A percentile compares a stretch with the other conserved stretches of the same genome.
These are phyloP conservation scores for Alternaria infectoria DNA, from an alignment of 2,329 filamentous ascomycete genomes.

Conservation along the genomic window DNA sequence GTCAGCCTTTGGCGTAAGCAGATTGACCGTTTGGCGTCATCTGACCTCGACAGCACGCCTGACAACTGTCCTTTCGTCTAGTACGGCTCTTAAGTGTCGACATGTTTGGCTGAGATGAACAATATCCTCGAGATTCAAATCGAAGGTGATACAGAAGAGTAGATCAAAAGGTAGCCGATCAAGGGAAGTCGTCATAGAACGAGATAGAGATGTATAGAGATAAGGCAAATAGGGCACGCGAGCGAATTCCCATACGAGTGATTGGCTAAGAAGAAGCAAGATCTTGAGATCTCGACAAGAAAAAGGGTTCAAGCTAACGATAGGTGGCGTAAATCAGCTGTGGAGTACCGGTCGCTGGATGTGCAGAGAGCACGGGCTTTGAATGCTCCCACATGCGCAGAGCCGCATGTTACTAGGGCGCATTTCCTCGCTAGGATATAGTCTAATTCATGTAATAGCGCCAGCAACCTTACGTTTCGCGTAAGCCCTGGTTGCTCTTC, in stretches of 20 bases:
- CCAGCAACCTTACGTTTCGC: accelerated
- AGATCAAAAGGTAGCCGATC: conserved; percentile 68
- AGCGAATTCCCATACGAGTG: background rate
- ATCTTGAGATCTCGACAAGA: background rate
- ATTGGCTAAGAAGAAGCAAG: background rate
- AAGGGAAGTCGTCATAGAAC: conserved; percentile 43
- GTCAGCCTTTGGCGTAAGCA: conserved; percentile 14
- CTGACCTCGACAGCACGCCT: conserved; percentile 65
- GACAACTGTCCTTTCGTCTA: conserved; percentile 63
- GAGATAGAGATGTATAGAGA: background rate
- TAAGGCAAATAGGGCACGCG: background rate
- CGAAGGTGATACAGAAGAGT: conserved; percentile 63
- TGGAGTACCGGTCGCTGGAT: background rate
- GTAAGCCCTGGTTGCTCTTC: background rate
- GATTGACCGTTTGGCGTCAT: background rate
- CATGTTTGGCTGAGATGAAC: conserved; percentile 63
- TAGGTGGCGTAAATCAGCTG: background rate
- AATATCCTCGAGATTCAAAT: conserved; percentile 64
- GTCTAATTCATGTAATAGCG: background rate
- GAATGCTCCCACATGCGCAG: background rate
- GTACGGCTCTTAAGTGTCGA: conserved; percentile 57
- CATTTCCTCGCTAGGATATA: background rate
- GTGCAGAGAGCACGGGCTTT: background rate
- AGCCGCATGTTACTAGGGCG: background rate
- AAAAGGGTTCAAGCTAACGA: background rate